Evolutionary conservation across 2,329 filamentous ascomycete genomes (phyloP).

Genomic region (Penicillium corylophilum): DNA sequence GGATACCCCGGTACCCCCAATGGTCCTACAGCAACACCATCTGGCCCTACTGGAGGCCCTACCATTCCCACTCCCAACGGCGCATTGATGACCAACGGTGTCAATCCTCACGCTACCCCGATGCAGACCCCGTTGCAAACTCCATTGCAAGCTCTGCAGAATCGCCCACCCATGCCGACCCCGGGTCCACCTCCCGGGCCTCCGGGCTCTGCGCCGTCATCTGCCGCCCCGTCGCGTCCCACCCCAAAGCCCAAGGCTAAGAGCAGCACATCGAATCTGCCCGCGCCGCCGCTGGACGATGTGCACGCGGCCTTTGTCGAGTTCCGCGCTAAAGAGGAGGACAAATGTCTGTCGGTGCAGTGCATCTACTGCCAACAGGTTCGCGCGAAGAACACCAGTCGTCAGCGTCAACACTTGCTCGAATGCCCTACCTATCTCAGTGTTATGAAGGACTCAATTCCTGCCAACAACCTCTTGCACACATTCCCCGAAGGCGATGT

Average conservation of each 20-base stretch:
- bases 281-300: constrained; percentile 49
- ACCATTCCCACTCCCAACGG: constrained; percentile 44
- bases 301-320: constrained; percentile 52
- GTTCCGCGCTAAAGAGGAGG: constrained; percentile 48
- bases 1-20: constrained; percentile 46
- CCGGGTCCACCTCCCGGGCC: constrained; percentile 34
- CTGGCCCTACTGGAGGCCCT: constrained; percentile 32
- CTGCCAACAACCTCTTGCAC: constrained; percentile 52
- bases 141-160: constrained; percentile 24
- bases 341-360: constrained; percentile 51
- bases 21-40: constrained; percentile 34
- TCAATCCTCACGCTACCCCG: constrained; percentile 44
- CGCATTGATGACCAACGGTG: constrained; percentile 45
- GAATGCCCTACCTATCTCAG: constrained; percentile 52
- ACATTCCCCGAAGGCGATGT: constrained; percentile 52
- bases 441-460: constrained; percentile 54
- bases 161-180: constrained; percentile 41
- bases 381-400: constrained; percentile 51
- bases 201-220: constrained; percentile 29
- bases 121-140: constrained; percentile 43
- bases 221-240: constrained; percentile 34
- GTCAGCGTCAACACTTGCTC: constrained; percentile 50
- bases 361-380: constrained; percentile 53
- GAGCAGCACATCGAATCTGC: constrained; percentile 41
- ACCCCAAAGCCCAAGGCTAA: constrained; percentile 42